A percentile compares a stretch with the other conserved stretches of the same genome.
phyloP scores from a whole-genome alignment of 805 yeast species.

The Metschnikowia continentalis region DNA sequence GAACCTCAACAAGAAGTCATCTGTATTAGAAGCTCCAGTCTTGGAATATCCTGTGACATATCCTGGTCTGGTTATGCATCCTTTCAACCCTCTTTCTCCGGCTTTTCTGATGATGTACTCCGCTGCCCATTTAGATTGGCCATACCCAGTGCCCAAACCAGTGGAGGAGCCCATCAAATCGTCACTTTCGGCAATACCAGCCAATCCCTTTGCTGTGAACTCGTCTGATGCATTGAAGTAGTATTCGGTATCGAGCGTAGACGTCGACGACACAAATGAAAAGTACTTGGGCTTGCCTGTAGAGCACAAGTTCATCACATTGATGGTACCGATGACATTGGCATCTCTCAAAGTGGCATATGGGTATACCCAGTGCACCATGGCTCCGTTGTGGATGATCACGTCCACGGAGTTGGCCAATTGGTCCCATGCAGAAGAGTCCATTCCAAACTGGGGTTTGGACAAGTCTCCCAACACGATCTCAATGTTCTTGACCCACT shows the following conservation, averaged over 20 bases:
- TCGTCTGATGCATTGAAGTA: conserved; percentile 75
- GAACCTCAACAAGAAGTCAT: conserved; percentile 92
- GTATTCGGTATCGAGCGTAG: conserved; percentile 81
- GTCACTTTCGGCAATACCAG: conserved; percentile 80
- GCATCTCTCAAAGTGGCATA: conserved; percentile 87
- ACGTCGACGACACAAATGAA: conserved; percentile 93
- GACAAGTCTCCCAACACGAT: conserved; percentile 83
- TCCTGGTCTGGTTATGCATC: conserved; percentile 92
- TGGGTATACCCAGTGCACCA: conserved; percentile 98
- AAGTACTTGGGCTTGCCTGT: conserved; percentile 81
- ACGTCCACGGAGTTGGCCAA: conserved; percentile 66
- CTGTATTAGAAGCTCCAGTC: conserved; percentile 91
- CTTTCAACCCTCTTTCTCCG: conserved; percentile 81
- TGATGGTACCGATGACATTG: conserved; percentile 83
- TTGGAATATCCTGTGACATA: conserved; percentile 83
- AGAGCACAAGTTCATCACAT: conserved; percentile 73
- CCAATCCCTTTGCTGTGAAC: conserved; percentile 55
- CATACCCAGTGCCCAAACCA: conserved; percentile 90
- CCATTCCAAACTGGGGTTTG: conserved; percentile 65
- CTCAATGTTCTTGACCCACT: conserved; percentile 53
- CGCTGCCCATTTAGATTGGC: conserved; percentile 97
- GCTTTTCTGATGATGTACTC: conserved; percentile 86
- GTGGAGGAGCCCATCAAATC: conserved; percentile 73
- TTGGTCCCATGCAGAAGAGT: conserved; percentile 50
- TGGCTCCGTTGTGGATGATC: conserved; percentile 93